These are phyloP conservation scores for Limonomyces culmigenus DNA, from an alignment of 1,284 basidiomycete genomes.

Conservation along the genomic window DNA sequence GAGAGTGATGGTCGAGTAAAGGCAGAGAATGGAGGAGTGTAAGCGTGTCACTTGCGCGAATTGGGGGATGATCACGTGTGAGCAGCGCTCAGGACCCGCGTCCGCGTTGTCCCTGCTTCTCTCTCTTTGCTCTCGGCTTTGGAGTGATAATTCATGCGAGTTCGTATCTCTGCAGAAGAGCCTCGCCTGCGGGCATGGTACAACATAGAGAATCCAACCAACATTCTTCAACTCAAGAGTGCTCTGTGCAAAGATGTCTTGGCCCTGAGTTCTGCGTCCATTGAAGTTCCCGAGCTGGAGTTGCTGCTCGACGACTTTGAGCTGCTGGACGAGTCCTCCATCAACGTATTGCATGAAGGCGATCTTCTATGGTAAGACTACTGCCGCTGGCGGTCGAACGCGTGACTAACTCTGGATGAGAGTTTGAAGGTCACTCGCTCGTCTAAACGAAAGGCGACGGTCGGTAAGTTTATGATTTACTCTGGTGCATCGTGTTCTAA, in stretches of 20 bases:
- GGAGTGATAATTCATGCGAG: too few relatives aligned
- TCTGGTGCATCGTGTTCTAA: not conserved
- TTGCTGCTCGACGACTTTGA: constrained; percentile 28
- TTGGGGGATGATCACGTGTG: too few relatives aligned
- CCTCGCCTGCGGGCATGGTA: too few relatives aligned
- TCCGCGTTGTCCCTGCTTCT: too few relatives aligned
- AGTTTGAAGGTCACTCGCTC: not conserved
- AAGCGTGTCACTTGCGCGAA: too few relatives aligned
- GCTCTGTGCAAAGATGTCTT: constrained; percentile 13
- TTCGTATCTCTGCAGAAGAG: too few relatives aligned
- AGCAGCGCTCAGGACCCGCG: too few relatives aligned
- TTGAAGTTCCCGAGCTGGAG: constrained; percentile 10
- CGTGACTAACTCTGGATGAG: not conserved
- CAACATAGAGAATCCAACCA: too few relatives aligned
- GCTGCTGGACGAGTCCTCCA: constrained; percentile 19
- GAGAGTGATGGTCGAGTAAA: too few relatives aligned
- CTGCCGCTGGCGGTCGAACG: not conserved
- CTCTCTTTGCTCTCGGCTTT: too few relatives aligned
- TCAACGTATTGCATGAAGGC: constrained; percentile 25
- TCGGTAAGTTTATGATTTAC: not conserved
- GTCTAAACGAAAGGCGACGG: not conserved
- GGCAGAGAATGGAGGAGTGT: too few relatives aligned
- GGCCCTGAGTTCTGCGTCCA: constrained; percentile 8
- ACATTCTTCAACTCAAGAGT: constrained; percentile 14
- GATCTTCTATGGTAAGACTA: constrained; percentile 23